Percentiles rank a stretch among this genome's conserved stretches.
phyloP scores from a whole-genome alignment of 352 stramenopile species.

The Pythium sp. region DNA sequence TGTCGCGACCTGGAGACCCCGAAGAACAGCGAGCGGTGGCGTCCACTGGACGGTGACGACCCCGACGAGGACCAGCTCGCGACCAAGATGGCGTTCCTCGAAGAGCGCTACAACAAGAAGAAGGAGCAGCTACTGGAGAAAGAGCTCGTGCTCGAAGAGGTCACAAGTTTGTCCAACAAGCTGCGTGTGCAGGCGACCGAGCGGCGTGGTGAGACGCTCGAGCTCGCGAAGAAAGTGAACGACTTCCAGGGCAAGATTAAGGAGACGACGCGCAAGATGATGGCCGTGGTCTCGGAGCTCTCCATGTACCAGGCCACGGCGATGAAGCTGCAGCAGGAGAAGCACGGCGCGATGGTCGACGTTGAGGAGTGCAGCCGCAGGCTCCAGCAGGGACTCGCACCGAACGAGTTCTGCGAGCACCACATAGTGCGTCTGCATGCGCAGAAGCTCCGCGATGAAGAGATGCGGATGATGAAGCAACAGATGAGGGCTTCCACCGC shows the following conservation, averaged over 20 bases:
- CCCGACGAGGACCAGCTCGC: slow-evolving; percentile 85
- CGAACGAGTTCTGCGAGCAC: slow-evolving; percentile 76
- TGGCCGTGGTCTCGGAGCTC: slow-evolving; percentile 93
- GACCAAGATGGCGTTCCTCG: slow-evolving; percentile 81
- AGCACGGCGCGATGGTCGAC: slow-evolving; percentile 65
- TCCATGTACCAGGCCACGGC: slow-evolving; percentile 95
- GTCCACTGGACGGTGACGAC: slow-evolving; percentile 85
- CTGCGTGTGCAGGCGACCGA: slow-evolving; percentile 74
- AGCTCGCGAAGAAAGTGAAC: slow-evolving; percentile 89
- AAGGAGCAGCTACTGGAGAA: slow-evolving; percentile 94
- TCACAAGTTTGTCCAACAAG: slow-evolving; percentile 86
- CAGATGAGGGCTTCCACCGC: slow-evolving; percentile 35
- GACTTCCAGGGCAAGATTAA: slow-evolving; percentile 89
- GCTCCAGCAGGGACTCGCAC: slow-evolving; percentile 61
- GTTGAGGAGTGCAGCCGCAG: slow-evolving; percentile 65
- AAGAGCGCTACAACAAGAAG: slow-evolving; percentile 87
- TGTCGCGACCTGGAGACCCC: slow-evolving; percentile 91
- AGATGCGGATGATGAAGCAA: slow-evolving; percentile 39
- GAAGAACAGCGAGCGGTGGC: slow-evolving; percentile 86
- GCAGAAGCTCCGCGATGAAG: slow-evolving; percentile 49
- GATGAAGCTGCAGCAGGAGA: slow-evolving; percentile 93
- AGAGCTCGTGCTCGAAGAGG: slow-evolving; percentile 93
- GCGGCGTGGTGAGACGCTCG: slow-evolving; percentile 73
- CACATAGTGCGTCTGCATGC: slow-evolving; percentile 62
- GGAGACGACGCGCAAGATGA: slow-evolving; percentile 92